phyloP scores from a whole-genome alignment of 768 basidiomycete genomes.

The Lactifluus volemus region DNA sequence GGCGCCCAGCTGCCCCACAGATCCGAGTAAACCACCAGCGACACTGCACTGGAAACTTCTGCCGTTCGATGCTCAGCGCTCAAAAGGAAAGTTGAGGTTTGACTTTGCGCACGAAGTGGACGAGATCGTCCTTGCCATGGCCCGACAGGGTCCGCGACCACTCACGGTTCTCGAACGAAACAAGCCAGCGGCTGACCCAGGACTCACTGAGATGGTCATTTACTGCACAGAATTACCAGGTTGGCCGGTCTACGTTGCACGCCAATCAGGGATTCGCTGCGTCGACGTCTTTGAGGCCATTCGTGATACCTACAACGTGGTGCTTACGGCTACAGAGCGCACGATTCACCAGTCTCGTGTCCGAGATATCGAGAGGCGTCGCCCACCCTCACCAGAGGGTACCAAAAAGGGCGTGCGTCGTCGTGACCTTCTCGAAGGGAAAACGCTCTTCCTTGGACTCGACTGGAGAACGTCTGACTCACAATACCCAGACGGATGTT shows the following conservation, averaged over 20 bases:
- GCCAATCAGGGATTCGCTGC: slow-evolving; percentile 38
- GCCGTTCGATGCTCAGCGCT: slow-evolving; percentile 29
- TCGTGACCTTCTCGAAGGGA: slow-evolving; percentile 46
- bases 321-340: slow-evolving; percentile 39
- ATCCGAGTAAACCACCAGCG: slow-evolving; percentile 28
- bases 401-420: slow-evolving; percentile 40
- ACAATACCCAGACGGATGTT: slow-evolving; percentile 15
- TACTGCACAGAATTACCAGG: slow-evolving; percentile 32
- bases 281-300: slow-evolving; percentile 54
- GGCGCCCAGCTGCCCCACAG: not conserved
- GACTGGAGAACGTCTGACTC: slow-evolving; percentile 15
- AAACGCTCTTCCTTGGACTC: slow-evolving; percentile 46
- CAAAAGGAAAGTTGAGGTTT: slow-evolving; percentile 37
- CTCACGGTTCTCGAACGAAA: slow-evolving; percentile 33
- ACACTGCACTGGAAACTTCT: slow-evolving; percentile 42
- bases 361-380: slow-evolving; percentile 29
- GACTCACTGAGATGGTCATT: slow-evolving; percentile 43
- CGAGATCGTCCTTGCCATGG: slow-evolving; percentile 23
- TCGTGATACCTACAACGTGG: slow-evolving; percentile 38
- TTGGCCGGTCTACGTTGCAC: slow-evolving; percentile 37
- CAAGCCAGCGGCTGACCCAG: slow-evolving; percentile 36
- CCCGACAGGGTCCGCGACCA: slow-evolving; percentile 22
- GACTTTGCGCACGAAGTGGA: slow-evolving; percentile 34
- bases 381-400: slow-evolving; percentile 30
- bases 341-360: slow-evolving; percentile 20